phyloP scores from a whole-genome alignment of 108 stramenopile species.

The Skeletonema costatum region DNA sequence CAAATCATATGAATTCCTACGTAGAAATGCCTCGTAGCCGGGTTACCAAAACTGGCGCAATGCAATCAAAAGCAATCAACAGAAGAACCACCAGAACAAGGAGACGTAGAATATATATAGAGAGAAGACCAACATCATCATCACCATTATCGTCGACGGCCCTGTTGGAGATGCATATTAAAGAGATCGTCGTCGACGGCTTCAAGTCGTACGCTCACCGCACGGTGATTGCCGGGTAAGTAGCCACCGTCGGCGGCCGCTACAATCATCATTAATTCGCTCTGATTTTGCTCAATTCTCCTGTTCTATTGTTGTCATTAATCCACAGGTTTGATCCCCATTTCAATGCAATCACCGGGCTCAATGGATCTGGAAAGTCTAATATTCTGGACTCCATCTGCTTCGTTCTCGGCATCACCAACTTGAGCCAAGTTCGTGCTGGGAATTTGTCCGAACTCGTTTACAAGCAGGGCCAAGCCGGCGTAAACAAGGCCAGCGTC shows the following conservation, averaged over 20 bases:
- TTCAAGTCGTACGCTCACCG: conserved; percentile 99
- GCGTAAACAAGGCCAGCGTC: conserved; percentile 97
- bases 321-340: conserved; percentile 93
- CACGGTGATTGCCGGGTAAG: conserved; percentile 95
- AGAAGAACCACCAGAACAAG: not conserved
- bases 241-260: conserved; percentile 1
- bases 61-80: not conserved
- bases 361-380: conserved; percentile 98
- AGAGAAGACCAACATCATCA: not conserved
- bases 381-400: conserved; percentile 99
- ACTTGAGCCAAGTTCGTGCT: conserved; percentile 96
- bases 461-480: conserved; percentile 99
- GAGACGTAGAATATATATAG: not conserved
- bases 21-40: too few relatives aligned
- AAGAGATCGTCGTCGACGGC: conserved; percentile 98
- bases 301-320: not conserved
- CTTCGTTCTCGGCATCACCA: conserved; percentile 98
- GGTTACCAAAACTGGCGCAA: not conserved
- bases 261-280: not conserved
- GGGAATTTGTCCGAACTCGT: conserved; percentile 98
- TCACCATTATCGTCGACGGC: not conserved
- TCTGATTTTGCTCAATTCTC: not conserved
- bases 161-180: conserved; percentile 84
- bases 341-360: conserved; percentile 99
- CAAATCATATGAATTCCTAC: too few relatives aligned